These are phyloP conservation scores for Immersiella caudata DNA, from an alignment of 495 filamentous ascomycete genomes.

Conservation along the genomic window DNA sequence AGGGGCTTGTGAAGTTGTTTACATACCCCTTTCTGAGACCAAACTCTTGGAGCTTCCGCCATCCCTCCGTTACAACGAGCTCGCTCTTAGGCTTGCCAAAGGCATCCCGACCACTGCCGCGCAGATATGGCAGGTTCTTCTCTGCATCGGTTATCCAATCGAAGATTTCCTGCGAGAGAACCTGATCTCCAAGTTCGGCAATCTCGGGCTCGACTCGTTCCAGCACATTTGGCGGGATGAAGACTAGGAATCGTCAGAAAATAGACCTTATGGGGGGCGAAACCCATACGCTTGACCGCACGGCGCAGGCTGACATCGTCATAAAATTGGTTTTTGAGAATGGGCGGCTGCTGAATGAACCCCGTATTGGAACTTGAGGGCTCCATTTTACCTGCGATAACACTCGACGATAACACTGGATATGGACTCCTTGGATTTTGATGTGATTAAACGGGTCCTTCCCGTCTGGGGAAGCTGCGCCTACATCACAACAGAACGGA, in stretches of 20 bases:
- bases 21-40: conserved; percentile 53
- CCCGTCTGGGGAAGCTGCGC: background rate
- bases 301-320: conserved; percentile 51
- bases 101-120: conserved; percentile 48
- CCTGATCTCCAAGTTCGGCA: conserved; percentile 47
- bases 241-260: conserved; percentile 40
- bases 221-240: conserved; percentile 44
- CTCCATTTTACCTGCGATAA: conserved; percentile 42
- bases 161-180: conserved; percentile 50
- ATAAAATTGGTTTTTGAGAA: conserved; percentile 51
- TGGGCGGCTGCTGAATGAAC: conserved; percentile 53
- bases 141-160: conserved; percentile 62
- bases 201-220: conserved; percentile 44
- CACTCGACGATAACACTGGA: no score
- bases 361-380: conserved; percentile 52
- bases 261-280: background rate
- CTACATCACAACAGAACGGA: background rate
- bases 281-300: conserved; percentile 42
- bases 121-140: conserved; percentile 57
- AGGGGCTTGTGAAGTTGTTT: background rate
- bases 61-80: conserved; percentile 59
- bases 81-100: conserved; percentile 53
- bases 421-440: background rate
- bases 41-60: conserved; percentile 57
- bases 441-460: background rate